Base-by-base conservation (phyloP, 306 rosid species). In the Prunus davidiana region DNA sequence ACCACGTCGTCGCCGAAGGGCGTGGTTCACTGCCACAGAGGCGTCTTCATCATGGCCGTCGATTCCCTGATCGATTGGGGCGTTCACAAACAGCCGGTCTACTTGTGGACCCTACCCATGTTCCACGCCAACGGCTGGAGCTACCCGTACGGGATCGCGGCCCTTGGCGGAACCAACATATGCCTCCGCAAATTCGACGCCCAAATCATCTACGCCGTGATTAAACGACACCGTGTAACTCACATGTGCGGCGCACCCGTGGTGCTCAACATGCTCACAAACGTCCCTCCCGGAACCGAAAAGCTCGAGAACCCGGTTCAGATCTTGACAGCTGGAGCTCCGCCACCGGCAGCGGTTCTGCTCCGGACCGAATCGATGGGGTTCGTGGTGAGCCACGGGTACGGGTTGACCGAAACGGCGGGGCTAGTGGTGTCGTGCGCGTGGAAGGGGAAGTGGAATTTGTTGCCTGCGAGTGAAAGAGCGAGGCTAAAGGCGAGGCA, bases 1-100 rank as follows among this genome's bases (percentile, higher is more conserved):
- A 93, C 96, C 19, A 93, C 97, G 18, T 88, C 97, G 49, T 75
- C 92, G 27, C 93, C 97, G 0, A 93, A 93, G 28, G 96, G 97
- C 0, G 96, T 93, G 2, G 86, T 90, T 0, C 92, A 90, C 61
- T 84, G 87, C 69, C 97, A 93, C 75, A 72, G 97, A 20, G 87
- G 89, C 25, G 20, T 75, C 0, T 93, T 86, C 79, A 60, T 82
- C 8, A 76, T 79, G 22, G 28, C 91, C 1, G 61, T 92, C 0
- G 86, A 83, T 62, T 86, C 93, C 0, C 65, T 93, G 0, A 12
- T 90, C 6, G 90, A 87, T 13, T 93, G 93, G 97, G 75, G 78
- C 0, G 85, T 93, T 0, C 85, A 87, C 0, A 78, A 75, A 28
- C 82, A 79, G 16, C 86, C 91, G 0, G 85, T 89, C 1, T 93